Base-by-base conservation (phyloP, 768 basidiomycete genomes). In the Termitomyces sp. region DNA sequence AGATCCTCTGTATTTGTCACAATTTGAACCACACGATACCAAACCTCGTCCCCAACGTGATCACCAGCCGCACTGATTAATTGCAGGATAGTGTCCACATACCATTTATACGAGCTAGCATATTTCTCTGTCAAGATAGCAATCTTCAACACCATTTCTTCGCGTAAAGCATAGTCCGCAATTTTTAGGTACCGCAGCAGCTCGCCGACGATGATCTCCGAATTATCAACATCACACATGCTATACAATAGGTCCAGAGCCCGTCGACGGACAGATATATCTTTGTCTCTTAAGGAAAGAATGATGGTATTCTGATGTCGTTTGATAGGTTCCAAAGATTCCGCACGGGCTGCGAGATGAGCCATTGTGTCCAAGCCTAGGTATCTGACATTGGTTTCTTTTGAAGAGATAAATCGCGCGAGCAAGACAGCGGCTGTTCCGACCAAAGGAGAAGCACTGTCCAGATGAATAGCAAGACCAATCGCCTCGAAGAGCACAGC, bases 71-170 rank as follows among this genome's bases (percentile, higher is more conserved):
- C 88, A 68, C 90, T 92, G 69, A 99, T 96, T 56, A 99, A 84
- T 67, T 94, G 89, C 64, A 99, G 75, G 68, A 98, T 92, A 63
- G 94, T 99, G 72, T 99, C 96, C 56, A 99, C 92, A 77, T 99
- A 98, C 95, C 95, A 96, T 74, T 95, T 94, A 73, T 96, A 97
- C 55, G 92, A 97, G 56, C 84, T 90, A 24, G 97, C 97, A 67
- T 98, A 98, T 75, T 97, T 93, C 71, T 99, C 97, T n/a, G 97
- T 98, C 59, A 98, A 78, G 61, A 98, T 95, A 42, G 97, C 97
- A 56, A 99, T 96, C 73, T 98, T 98, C 55, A 98, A 80, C 2
- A 98, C 97, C 95, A 98, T 94, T 72, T 99, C 95, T 74, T 99
- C 97, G 45, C 97, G 82, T 33, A 99, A 78, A 16, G 88, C 94